A percentile compares a stretch with the other conserved stretches of the same genome.
Evolutionary conservation across 2,329 filamentous ascomycete species (phyloP).

Genomic region (Cercospora sp.): DNA sequence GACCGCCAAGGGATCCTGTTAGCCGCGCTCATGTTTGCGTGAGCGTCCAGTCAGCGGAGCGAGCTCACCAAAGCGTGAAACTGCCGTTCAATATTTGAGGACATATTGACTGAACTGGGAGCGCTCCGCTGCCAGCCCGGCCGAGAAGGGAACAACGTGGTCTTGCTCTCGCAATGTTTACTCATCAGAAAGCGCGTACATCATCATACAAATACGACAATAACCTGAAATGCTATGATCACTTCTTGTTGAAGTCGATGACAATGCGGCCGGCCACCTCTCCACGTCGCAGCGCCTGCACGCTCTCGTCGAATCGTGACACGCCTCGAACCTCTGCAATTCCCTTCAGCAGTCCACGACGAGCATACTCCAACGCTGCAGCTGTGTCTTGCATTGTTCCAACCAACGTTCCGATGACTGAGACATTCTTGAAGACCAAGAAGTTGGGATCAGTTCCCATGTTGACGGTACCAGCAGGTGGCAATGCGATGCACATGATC

Average conservation of each 20-base stretch:
- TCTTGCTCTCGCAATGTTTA: not conserved
- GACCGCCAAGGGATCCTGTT: conserved; percentile 1
- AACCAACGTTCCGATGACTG: conserved; percentile 45
- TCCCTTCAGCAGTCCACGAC: conserved; percentile 52
- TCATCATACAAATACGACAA: not conserved
- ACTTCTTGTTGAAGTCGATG: conserved; percentile 54
- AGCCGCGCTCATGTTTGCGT: not conserved
- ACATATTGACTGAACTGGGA: not conserved
- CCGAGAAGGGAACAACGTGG: not conserved
- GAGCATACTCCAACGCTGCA: conserved; percentile 52
- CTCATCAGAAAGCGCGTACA: not conserved
- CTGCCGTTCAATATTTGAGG: not conserved
- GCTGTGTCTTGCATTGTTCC: conserved; percentile 52
- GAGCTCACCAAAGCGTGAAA: not conserved
- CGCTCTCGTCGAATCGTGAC: conserved; percentile 51
- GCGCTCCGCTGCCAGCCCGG: not conserved
- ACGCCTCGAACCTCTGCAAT: conserved; percentile 53
- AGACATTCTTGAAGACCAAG: conserved; percentile 40
- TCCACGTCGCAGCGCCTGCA: conserved; percentile 52
- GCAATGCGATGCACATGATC: conserved; percentile 53
- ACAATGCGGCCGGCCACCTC: conserved; percentile 57
- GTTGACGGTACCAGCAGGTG: conserved; percentile 40
- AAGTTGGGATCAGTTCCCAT: conserved; percentile 40
- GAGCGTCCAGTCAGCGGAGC: not conserved
- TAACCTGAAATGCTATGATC: not conserved